Evolutionary conservation across 75 land plant genomes (phyloP), one percentile per base, ranked within the genome.

Genomic region (Cryptomeria japonica): DNA sequence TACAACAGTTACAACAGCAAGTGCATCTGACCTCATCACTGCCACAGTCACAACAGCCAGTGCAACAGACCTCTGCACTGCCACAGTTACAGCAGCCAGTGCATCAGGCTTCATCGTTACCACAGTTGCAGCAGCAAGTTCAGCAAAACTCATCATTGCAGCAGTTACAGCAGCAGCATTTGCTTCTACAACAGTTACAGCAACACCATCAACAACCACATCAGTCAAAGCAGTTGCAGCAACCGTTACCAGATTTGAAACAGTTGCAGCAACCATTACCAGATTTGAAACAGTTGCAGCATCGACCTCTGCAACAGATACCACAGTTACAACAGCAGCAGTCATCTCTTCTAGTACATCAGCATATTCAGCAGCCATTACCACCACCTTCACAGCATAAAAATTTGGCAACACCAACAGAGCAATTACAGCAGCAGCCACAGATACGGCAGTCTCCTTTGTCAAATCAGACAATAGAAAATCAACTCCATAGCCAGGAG

Each of bases 341-440:
- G 16, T 3, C 47, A 51, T 46, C 34, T 31, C 11, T 53, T 2
- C 25, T 18, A 55, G 1, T 55, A 85, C 86, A 85, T 36, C 58
- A 85, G 14, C 28, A 25, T 5, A 36, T 49, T 53, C 85, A 84
- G 5, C 85, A 84, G 51, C 56, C 85, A 32, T 46, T 55, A 19
- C 68, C 38, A 10, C 32, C 22, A 36, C 28, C 64, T 53, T 25
- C 68, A 51, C 86, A 53, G 64, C 86, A 55, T 8, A 85, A 56
- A 36, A 8, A 19, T 15, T 82, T n/a, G n/a, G 31, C 84, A n/a
- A 46, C 46, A 41, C 51, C 46, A 37, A n/a, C 42, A 37, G 25
- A 53, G 68, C 86, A 85, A 85, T 85, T 56, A 85, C 86, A 85
- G n/a, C 68, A 85, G 34, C 86, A 85, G 86, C 86, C 47, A 31